These are phyloP conservation scores for Pseudomonodictys pantanalensis DNA, from an alignment of 495 filamentous ascomycete genomes.

Conservation along the genomic window DNA sequence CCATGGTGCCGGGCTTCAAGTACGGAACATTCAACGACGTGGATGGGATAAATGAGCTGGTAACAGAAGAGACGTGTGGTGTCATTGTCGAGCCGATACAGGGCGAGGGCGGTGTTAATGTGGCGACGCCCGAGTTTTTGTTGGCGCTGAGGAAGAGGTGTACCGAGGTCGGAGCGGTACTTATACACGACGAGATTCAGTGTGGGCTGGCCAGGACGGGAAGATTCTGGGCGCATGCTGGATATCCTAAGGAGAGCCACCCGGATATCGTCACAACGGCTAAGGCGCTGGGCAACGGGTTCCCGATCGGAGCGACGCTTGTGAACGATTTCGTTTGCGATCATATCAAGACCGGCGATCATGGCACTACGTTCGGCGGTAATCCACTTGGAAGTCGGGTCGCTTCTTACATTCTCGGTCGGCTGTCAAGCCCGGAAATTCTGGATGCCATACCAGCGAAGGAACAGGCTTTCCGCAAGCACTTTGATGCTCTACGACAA, in stretches of 20 bases:
- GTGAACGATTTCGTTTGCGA: slow-evolving; percentile 71
- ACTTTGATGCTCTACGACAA: slow-evolving; percentile 60
- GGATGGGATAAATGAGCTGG: slow-evolving; percentile 61
- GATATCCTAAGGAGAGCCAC: slow-evolving; percentile 72
- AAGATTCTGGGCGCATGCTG: slow-evolving; percentile 79
- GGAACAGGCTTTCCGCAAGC: slow-evolving; percentile 58
- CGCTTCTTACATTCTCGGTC: slow-evolving; percentile 76
- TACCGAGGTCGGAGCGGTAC: slow-evolving; percentile 78
- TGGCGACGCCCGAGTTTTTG: slow-evolving; percentile 78
- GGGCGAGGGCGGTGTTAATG: slow-evolving; percentile 89
- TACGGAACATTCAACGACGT: slow-evolving; percentile 86
- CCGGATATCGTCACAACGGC: slow-evolving; percentile 92
- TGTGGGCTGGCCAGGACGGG: slow-evolving; percentile 88
- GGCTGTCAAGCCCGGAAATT: slow-evolving; percentile 63
- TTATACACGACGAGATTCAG: slow-evolving; percentile 97
- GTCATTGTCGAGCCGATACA: slow-evolving; percentile 98
- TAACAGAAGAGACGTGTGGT: slow-evolving; percentile 83
- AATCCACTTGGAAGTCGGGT: slow-evolving; percentile 86
- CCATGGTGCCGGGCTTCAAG: slow-evolving; percentile 90
- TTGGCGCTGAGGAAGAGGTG: slow-evolving; percentile 73
- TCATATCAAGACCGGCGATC: slow-evolving; percentile 88
- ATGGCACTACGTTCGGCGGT: slow-evolving; percentile 95
- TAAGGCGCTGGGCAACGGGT: slow-evolving; percentile 94
- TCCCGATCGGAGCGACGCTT: slow-evolving; percentile 89
- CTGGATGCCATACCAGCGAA: slow-evolving; percentile 64